These are phyloP conservation scores for Phoma herbarum DNA, from an alignment of 2,329 filamentous ascomycete species.

Conservation along the genomic window DNA sequence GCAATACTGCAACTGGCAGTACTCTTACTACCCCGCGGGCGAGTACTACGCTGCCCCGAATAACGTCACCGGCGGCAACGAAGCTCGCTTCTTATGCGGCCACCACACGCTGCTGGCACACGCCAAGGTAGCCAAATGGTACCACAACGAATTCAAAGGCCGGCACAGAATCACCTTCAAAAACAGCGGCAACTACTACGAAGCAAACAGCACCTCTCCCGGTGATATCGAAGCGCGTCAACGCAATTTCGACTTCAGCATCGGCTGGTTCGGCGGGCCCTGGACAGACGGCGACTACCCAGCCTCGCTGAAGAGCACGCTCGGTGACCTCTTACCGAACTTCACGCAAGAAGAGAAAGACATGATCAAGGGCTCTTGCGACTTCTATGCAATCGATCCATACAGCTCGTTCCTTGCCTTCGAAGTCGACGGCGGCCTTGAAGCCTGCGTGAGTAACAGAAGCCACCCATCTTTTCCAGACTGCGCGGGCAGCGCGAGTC, in stretches of 20 bases:
- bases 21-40: constrained; percentile 55
- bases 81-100: constrained; percentile 56
- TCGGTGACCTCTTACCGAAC: constrained; percentile 51
- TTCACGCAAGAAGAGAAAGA: constrained; percentile 53
- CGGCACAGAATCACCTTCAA: constrained; percentile 55
- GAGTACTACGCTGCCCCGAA: constrained; percentile 58
- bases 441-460: constrained; percentile 54
- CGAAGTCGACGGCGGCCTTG: constrained; percentile 44
- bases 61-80: constrained; percentile 51
- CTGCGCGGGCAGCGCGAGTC: constrained; percentile 49
- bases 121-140: constrained; percentile 56
- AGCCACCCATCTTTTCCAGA: constrained; percentile 53
- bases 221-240: constrained; percentile 51
- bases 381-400: constrained; percentile 56
- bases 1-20: constrained; percentile 61
- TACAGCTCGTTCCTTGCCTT: constrained; percentile 46
- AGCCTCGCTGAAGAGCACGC: constrained; percentile 50
- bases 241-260: constrained; percentile 54
- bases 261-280: constrained; percentile 58
- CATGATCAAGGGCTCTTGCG: constrained; percentile 55
- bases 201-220: constrained; percentile 49
- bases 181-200: constrained; percentile 55
- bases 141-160: constrained; percentile 57
- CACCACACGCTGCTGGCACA: constrained; percentile 56
- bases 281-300: constrained; percentile 59